Evolutionary conservation across 306 rosid species (phyloP).

Genomic region (Corylus americana): DNA sequence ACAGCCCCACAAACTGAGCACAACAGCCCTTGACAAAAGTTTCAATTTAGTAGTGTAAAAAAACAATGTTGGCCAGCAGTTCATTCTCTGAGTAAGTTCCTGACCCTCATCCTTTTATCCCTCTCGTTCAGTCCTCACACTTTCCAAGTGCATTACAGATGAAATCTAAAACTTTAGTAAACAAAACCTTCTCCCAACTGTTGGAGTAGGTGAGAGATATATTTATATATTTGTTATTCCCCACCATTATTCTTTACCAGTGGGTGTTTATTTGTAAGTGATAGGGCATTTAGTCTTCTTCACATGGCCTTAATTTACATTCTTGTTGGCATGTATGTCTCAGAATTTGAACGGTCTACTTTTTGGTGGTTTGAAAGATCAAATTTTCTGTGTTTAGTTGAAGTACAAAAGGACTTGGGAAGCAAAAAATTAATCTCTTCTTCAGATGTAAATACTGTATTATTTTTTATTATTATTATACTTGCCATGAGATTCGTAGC

Average conservation of each 20-base stretch:
- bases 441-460: not conserved
- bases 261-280: not conserved
- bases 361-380: not conserved
- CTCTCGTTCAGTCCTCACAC: too few species aligned
- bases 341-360: not conserved
- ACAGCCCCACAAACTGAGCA: too few species aligned
- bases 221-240: not conserved
- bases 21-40: too few species aligned
- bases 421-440: not conserved
- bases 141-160: not conserved
- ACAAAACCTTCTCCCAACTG: slow-evolving; percentile 18
- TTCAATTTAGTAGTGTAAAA: too few species aligned
- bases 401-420: not conserved
- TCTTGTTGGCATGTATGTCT: not conserved
- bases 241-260: not conserved
- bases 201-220: slow-evolving; percentile 7
- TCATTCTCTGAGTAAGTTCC: too few species aligned
- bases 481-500: not conserved
- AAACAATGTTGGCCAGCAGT: too few species aligned
- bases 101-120: too few species aligned
- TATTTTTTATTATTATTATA: not conserved
- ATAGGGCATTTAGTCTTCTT: not conserved
- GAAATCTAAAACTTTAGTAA: slow-evolving; percentile 8
- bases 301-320: not conserved
- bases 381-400: not conserved